Evolutionary conservation across 2,329 filamentous ascomycete genomes (phyloP), one percentile per base, ranked within the genome.

Genomic region (Raffaelea albimanens): DNA sequence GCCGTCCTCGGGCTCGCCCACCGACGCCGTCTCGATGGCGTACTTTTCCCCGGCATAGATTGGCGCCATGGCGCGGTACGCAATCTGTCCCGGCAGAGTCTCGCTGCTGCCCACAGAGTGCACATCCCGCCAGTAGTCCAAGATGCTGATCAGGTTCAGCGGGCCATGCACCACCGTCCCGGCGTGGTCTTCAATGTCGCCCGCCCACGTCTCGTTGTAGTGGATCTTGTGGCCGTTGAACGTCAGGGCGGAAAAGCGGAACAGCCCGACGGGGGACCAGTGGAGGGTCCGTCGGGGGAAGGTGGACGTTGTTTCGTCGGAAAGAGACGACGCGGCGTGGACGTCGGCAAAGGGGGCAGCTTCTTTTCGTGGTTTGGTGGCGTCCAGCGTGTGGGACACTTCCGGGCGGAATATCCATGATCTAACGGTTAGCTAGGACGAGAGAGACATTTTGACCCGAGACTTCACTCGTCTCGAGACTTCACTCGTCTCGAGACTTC

Each of bases 141-240:
- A 65, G 58, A 94, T 76, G 36, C 83, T 73, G 11, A 86, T 83
- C 21, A 91, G 70, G 31, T 83, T 85, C 51, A 95, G 66, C 1
- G 88, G 87, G 0, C 87, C 88, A 56, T 95, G 89, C 25, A 95
- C 86, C 11, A 95, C 76, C 5, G 84, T 63, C 16, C 80, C 75
- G 0, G 76, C 75, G 57, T 93, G 85, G 0, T 82, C 80, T 61
- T 93, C 83, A 8, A 83, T 69, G 5, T 71, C 66, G 5, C 69
- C 69, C 14, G 79, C 78, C 69, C 85, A 91, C 13, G 70, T 59
- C 21, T 76, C 72, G 58, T 89, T 85, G 56, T 91, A 83, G 62
- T 95, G 89, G 47, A 95, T 94, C 54, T 80, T 82, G 63, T 95
- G 89, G 0, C 80, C 86, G 59, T 95, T 95, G 68, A 89, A 89